phyloP scores from a whole-genome alignment of 352 stramenopile genomes.

The Phytophthora idaei region DNA sequence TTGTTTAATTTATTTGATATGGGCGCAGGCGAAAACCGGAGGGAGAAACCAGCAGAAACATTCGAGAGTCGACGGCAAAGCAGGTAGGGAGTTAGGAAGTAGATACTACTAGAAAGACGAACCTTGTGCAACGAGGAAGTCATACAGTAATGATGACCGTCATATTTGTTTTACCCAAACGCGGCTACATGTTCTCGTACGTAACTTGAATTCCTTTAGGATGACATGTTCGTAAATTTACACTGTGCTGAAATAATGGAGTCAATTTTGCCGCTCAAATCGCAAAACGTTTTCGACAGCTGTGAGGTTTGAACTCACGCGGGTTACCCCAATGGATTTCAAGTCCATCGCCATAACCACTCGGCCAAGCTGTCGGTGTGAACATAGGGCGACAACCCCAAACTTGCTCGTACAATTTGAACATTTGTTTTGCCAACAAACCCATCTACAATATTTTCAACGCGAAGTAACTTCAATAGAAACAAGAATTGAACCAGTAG shows the following conservation, averaged over 20 bases:
- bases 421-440: too few relatives aligned
- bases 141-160: slow-evolving; percentile 19
- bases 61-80: slow-evolving; percentile 18
- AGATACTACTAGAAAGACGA: slow-evolving; percentile 19
- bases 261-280: not conserved
- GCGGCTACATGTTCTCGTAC: not conserved
- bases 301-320: slow-evolving; percentile 45
- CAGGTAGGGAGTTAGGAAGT: slow-evolving; percentile 17
- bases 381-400: not conserved
- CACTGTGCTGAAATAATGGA: slow-evolving; percentile 3
- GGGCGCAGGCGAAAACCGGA: slow-evolving; percentile 27
- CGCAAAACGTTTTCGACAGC: slow-evolving; percentile 32
- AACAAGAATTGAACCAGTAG: too few relatives aligned
- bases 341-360: slow-evolving; percentile 46
- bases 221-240: too few relatives aligned
- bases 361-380: slow-evolving; percentile 34
- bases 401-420: not conserved
- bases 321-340: slow-evolving; percentile 42
- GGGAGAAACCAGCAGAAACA: slow-evolving; percentile 25
- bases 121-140: slow-evolving; percentile 1
- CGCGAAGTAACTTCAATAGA: too few relatives aligned
- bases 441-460: too few relatives aligned
- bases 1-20: slow-evolving; percentile 54
- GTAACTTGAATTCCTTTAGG: too few relatives aligned
- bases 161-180: slow-evolving; percentile 23